Evolutionary conservation across 129 eudicot genomes (phyloP).

Genomic region (Pulicaria dysenterica): DNA sequence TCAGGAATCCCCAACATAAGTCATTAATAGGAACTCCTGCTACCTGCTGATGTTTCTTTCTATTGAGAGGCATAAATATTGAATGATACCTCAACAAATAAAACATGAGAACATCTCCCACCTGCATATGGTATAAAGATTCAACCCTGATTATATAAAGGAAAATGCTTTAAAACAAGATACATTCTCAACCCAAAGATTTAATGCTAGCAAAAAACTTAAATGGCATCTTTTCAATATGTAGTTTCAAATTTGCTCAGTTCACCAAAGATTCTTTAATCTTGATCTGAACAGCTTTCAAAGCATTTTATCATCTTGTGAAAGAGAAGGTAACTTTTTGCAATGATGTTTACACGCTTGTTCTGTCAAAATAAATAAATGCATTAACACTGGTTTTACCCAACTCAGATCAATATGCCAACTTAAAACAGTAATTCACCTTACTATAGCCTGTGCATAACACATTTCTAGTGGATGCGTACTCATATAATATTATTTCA

Average conservation of each 20-base stretch:
- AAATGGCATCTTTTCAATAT: neutral
- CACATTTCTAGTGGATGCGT: constrained; percentile 44
- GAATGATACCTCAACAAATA: constrained; percentile 57
- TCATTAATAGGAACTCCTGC: constrained; percentile 59
- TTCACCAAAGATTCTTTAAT: neutral
- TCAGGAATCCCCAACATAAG: constrained; percentile 34
- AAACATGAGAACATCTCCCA: constrained; percentile 76
- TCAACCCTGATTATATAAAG: neutral
- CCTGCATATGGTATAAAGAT: constrained; percentile 41
- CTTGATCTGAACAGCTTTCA: neutral
- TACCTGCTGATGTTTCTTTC: constrained; percentile 60
- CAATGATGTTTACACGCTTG: constrained; percentile 38
- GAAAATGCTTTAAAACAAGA: neutral
- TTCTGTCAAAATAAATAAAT: constrained; percentile 44
- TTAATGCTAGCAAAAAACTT: neutral
- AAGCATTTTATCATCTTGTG: neutral
- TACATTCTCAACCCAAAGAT: neutral
- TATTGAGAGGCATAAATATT: constrained; percentile 66
- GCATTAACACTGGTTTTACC: neutral
- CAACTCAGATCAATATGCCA: neutral
- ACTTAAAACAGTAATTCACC: constrained; percentile 37
- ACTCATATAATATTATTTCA: constrained; percentile 44
- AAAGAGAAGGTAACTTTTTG: constrained; percentile 8
- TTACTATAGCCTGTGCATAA: constrained; percentile 58
- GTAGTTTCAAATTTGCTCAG: neutral